These are phyloP conservation scores for Telopea speciosissima DNA, from an alignment of 177 flowering plant species.

Conservation along the genomic window DNA sequence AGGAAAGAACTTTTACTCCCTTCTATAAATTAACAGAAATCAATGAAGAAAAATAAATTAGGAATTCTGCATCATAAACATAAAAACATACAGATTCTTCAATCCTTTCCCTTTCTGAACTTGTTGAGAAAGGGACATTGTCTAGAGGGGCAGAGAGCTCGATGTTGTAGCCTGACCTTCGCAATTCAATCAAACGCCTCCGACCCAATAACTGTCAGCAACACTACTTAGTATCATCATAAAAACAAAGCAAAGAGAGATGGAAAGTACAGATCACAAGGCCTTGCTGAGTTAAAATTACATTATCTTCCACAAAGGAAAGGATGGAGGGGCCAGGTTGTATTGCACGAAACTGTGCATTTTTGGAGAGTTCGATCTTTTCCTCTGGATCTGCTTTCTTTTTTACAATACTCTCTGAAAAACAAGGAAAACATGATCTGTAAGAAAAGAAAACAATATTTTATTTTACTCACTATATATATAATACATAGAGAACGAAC, in stretches of 20 bases:
- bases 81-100: constrained; percentile 71
- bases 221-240: constrained; percentile 12
- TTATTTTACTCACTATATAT: neutral
- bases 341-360: constrained; percentile 98
- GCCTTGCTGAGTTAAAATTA: constrained; percentile 24
- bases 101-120: constrained; percentile 67
- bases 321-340: constrained; percentile 81
- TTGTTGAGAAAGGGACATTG: constrained; percentile 70
- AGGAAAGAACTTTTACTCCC: neutral
- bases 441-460: neutral
- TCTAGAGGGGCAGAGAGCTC: constrained; percentile 79
- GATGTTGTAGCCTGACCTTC: constrained; percentile 78
- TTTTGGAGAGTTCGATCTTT: constrained; percentile 48
- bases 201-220: constrained; percentile 75
- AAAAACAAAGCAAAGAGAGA: constrained; percentile 5
- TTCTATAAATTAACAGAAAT: neutral
- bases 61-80: neutral
- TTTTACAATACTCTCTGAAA: constrained; percentile 37
- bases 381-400: constrained; percentile 36
- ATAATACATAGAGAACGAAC: too few relatives aligned
- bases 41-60: neutral
- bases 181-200: constrained; percentile 69
- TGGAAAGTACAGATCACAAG: neutral
- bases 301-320: constrained; percentile 91
- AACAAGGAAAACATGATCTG: constrained; percentile 7